These are phyloP conservation scores for barley (Hordeum vulgare) DNA, from an alignment of 176 grass and related monocot species.

Conservation along the genomic window DNA sequence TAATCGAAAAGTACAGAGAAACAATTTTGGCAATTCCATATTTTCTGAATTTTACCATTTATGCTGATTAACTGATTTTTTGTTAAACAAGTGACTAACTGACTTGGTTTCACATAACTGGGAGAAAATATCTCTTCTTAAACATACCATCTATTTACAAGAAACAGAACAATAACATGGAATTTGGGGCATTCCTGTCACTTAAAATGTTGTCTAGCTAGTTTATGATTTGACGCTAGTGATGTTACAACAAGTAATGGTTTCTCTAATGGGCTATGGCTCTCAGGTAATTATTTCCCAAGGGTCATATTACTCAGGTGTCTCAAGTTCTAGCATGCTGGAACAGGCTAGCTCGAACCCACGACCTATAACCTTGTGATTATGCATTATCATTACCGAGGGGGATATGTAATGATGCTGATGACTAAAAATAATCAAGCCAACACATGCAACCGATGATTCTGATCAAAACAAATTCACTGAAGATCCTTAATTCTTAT, in stretches of 20 bases:
- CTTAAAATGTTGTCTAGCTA: too few relatives aligned
- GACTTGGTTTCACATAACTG: background rate
- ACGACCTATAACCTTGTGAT: background rate
- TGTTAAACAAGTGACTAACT: background rate
- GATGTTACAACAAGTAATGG: too few relatives aligned
- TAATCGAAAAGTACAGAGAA: background rate
- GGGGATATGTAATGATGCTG: background rate
- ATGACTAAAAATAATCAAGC: background rate
- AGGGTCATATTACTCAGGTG: background rate
- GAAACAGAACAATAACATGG: background rate
- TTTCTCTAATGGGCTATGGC: too few relatives aligned
- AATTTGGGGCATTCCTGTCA: too few relatives aligned
- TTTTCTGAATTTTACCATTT: background rate
- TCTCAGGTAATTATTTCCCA: too few relatives aligned
- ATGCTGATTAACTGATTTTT: background rate
- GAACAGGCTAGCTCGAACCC: background rate
- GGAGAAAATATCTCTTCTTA: background rate
- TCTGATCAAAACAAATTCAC: background rate
- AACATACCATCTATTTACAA: background rate
- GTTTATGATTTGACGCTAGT: too few relatives aligned
- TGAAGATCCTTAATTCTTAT: background rate
- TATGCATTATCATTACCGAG: background rate
- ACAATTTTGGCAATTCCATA: background rate
- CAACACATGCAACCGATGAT: background rate
- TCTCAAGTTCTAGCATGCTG: background rate